These are phyloP conservation scores for Alternaria gansuensis DNA, from an alignment of 2,329 filamentous ascomycete species.

Conservation along the genomic window DNA sequence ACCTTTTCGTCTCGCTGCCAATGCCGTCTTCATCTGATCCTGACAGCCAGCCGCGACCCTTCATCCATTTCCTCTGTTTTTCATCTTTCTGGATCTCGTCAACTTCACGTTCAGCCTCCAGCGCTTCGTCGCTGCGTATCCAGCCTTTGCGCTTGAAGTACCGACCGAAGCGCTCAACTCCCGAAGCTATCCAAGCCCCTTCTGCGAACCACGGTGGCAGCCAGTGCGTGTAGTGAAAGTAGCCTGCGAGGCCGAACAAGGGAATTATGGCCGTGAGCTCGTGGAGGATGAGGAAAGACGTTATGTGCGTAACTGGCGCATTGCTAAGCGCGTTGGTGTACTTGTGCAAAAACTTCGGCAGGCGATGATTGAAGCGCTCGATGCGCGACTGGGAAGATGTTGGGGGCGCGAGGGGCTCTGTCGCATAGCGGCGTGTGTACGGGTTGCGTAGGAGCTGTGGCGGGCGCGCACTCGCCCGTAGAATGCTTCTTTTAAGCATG, in stretches of 20 bases:
- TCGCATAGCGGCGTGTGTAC: conserved; percentile 30
- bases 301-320: conserved; percentile 82
- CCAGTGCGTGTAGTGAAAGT: conserved; percentile 72
- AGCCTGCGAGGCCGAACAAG: conserved; percentile 63
- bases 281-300: conserved; percentile 88
- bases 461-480: conserved; percentile 8
- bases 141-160: conserved; percentile 84
- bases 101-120: conserved; percentile 54
- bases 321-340: conserved; percentile 75
- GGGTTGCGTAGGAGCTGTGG: conserved; percentile 14
- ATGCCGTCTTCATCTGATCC: conserved; percentile 56
- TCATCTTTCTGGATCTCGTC: conserved; percentile 18
- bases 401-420: conserved; percentile 25
- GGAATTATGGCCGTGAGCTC: conserved; percentile 78
- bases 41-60: conserved; percentile 34
- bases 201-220: conserved; percentile 69
- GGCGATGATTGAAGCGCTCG: conserved; percentile 51
- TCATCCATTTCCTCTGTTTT: conserved; percentile 72
- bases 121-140: conserved; percentile 67
- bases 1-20: conserved; percentile 43
- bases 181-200: conserved; percentile 65
- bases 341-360: conserved; percentile 71
- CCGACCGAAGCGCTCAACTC: conserved; percentile 75
- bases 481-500: conserved; percentile 27
- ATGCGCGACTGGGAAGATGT: conserved; percentile 44